Percentiles rank a stretch among this genome's conserved stretches.
Evolutionary conservation across 306 rosid species (phyloP).

Genomic region (Pterocarpus santalinus): DNA sequence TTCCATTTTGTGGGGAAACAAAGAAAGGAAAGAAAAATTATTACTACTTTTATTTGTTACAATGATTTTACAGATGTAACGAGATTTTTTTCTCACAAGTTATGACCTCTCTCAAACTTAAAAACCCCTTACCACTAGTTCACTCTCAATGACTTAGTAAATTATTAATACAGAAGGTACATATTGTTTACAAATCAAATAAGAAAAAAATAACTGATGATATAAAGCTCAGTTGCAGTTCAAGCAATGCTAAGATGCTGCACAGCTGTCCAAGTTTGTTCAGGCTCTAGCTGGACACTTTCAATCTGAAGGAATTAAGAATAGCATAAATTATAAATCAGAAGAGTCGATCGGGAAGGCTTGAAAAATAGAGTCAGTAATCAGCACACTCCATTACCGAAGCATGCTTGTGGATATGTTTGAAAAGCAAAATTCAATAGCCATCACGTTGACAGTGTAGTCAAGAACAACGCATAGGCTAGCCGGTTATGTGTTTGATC

Average conservation of each 20-base stretch:
- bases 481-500: neutral
- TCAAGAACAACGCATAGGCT: slow-evolving; percentile 23
- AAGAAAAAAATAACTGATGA: slow-evolving; percentile 9
- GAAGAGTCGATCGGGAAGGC: slow-evolving; percentile 40
- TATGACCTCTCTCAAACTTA: slow-evolving; percentile 28
- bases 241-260: slow-evolving; percentile 77
- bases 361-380: slow-evolving; percentile 18
- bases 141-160: slow-evolving; percentile 38
- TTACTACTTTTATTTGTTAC: slow-evolving; percentile 14
- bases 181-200: slow-evolving; percentile 24
- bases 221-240: slow-evolving; percentile 48
- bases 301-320: slow-evolving; percentile 69
- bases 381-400: slow-evolving; percentile 22
- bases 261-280: slow-evolving; percentile 87
- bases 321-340: slow-evolving; percentile 38
- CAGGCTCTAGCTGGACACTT: slow-evolving; percentile 75
- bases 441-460: slow-evolving; percentile 7
- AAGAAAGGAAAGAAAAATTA: neutral
- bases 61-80: slow-evolving; percentile 31
- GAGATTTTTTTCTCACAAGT: slow-evolving; percentile 7
- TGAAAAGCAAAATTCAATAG: slow-evolving; percentile 30
- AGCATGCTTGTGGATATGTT: neutral
- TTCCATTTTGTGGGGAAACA: neutral
- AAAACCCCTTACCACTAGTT: slow-evolving; percentile 23
- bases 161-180: slow-evolving; percentile 45